Percentiles rank a stretch among this genome's conserved stretches.
Conservation (phyloP, 2,329 filamentous ascomycete species). For the Fusarium paranaense region DNA sequence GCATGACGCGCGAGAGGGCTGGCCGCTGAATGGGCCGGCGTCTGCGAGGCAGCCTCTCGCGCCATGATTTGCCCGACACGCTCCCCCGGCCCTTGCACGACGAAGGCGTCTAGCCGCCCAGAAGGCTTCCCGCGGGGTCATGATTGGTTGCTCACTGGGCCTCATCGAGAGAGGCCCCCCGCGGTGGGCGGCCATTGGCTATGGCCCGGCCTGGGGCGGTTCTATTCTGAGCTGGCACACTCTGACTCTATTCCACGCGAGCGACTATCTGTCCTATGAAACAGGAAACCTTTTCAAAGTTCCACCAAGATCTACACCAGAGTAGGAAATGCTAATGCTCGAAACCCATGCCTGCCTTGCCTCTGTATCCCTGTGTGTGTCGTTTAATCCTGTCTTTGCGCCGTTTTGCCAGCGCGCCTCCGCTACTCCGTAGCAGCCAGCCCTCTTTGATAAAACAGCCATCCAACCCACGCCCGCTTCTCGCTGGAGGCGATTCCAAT, state of each 20-base stretch:
- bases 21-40: slow-evolving; percentile 36
- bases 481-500: neutral
- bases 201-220: neutral
- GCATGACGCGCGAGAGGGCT: neutral
- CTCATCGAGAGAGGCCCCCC: neutral
- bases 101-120: slow-evolving; percentile 8
- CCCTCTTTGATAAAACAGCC: slow-evolving; percentile 9
- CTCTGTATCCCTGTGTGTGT: slow-evolving; percentile 1
- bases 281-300: slow-evolving; percentile 1
- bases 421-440: neutral
- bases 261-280: slow-evolving; percentile 27
- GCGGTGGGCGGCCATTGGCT: slow-evolving; percentile 3
- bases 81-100: neutral
- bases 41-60: slow-evolving; percentile 10
- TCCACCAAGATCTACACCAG: slow-evolving; percentile 7
- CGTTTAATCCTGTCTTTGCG: neutral
- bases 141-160: slow-evolving; percentile 8
- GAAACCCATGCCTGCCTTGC: slow-evolving; percentile 5
- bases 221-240: slow-evolving; percentile 17
- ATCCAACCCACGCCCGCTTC: neutral
- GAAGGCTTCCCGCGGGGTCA: neutral
- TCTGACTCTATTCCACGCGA: neutral
- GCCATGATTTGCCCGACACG: slow-evolving; percentile 15
- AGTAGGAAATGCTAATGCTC: slow-evolving; percentile 2
- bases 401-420: neutral